Conservation (phyloP, 306 rosid genomes). For the Glycine tomentella region DNA sequence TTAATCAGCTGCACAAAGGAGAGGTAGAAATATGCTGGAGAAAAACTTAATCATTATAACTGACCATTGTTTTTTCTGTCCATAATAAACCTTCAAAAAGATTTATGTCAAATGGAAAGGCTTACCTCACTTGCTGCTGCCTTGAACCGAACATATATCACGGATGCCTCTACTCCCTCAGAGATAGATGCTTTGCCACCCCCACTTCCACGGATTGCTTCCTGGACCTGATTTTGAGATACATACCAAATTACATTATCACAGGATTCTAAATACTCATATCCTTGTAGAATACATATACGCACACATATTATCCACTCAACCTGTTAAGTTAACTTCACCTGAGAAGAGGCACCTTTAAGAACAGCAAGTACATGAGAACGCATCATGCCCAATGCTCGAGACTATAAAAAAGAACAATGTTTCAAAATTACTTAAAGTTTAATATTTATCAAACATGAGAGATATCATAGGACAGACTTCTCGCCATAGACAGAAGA, state of each 20-base stretch:
- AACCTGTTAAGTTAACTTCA: slow-evolving; percentile 53
- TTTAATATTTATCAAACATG: slow-evolving; percentile 29
- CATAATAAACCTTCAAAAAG: slow-evolving; percentile 36
- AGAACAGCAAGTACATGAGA: slow-evolving; percentile 85
- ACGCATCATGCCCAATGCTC: slow-evolving; percentile 97
- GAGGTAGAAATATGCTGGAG: slow-evolving; percentile 22
- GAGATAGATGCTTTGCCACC: slow-evolving; percentile 78
- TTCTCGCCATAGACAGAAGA: slow-evolving; percentile 25
- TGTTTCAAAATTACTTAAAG: slow-evolving; percentile 41
- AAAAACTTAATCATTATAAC: slow-evolving; percentile 35
- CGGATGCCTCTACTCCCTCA: slow-evolving; percentile 99
- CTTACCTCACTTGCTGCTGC: slow-evolving; percentile 97
- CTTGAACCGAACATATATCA: slow-evolving; percentile 95
- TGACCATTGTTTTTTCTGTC: slow-evolving; percentile 20
- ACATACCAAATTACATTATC: slow-evolving; percentile 38
- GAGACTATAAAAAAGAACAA: slow-evolving; percentile 73
- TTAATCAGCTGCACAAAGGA: slow-evolving; percentile 43
- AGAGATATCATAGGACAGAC: slow-evolving; percentile 13
- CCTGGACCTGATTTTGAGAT: slow-evolving; percentile 76
- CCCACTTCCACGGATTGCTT: slow-evolving; percentile 82
- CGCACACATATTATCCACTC: slow-evolving; percentile 36
- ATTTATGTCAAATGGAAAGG: slow-evolving; percentile 23
- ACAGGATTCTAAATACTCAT: slow-evolving; percentile 23
- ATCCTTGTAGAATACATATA: slow-evolving; percentile 22
- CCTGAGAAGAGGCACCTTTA: slow-evolving; percentile 97